A percentile compares a stretch with the other conserved stretches of the same genome.
Conservation (phyloP, 23 red algal genomes). For the Agarophyton chilense region DNA sequence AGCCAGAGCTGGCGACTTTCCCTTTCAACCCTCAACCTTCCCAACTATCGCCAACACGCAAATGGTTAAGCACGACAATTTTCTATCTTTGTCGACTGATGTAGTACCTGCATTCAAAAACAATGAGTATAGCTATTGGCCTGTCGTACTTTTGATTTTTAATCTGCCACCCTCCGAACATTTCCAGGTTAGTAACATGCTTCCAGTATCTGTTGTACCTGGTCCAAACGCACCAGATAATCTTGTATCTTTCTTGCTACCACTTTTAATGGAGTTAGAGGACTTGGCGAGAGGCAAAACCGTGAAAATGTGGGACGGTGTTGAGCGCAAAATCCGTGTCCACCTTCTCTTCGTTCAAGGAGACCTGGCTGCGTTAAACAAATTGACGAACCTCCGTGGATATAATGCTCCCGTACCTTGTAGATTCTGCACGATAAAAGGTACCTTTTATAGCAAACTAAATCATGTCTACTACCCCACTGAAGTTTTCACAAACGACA, state of each 20-base stretch:
- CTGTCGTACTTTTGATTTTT: background rate
- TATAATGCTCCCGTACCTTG: too few species aligned
- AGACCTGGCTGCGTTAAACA: too few species aligned
- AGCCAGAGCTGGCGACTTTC: too few species aligned
- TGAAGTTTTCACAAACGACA: too few species aligned
- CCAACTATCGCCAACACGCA: too few species aligned
- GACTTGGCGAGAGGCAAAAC: background rate
- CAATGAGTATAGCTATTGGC: background rate
- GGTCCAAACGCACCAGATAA: background rate
- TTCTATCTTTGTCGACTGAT: conserved; percentile 15
- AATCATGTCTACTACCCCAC: too few species aligned
- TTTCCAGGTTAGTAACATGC: background rate
- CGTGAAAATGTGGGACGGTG: background rate
- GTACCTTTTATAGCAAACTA: too few species aligned
- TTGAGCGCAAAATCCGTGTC: background rate
- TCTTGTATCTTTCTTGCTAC: background rate
- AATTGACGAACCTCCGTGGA: too few species aligned
- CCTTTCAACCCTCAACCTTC: too few species aligned
- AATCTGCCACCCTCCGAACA: background rate
- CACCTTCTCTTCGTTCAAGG: too few species aligned
- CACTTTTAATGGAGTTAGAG: too few species aligned
- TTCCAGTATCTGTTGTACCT: background rate
- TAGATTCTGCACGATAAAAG: too few species aligned
- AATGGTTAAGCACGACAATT: background rate
- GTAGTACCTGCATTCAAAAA: background rate